A percentile compares a stretch with the other conserved stretches of the same genome.
Conservation (phyloP, 805 yeast genomes). For the Cyberlindnera saturnus region DNA sequence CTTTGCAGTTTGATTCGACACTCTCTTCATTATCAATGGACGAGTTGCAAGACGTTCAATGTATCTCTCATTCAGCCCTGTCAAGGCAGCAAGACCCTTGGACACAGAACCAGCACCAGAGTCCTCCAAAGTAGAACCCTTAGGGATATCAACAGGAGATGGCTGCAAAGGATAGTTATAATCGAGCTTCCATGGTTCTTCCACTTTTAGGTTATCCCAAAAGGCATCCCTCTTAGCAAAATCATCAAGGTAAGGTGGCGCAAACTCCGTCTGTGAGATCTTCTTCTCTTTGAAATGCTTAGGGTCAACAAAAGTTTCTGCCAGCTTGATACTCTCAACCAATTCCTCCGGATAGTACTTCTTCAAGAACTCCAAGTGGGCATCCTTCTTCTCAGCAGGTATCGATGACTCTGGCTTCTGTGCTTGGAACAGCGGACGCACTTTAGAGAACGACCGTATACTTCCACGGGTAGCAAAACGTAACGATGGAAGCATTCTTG, state of each 20-base stretch:
- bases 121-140: conserved; percentile 35
- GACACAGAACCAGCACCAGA: conserved; percentile 32
- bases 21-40: conserved; percentile 70
- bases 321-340: conserved; percentile 72
- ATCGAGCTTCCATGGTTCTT: conserved; percentile 43
- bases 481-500: neutral
- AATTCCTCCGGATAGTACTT: conserved; percentile 81
- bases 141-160: conserved; percentile 47
- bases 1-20: conserved; percentile 85
- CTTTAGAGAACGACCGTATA: conserved; percentile 6
- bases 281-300: conserved; percentile 44
- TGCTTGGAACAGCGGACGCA: conserved; percentile 1
- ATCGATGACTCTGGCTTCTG: conserved; percentile 1
- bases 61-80: conserved; percentile 61
- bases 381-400: conserved; percentile 9
- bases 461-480: neutral
- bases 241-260: conserved; percentile 70
- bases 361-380: conserved; percentile 36
- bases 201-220: conserved; percentile 59
- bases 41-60: conserved; percentile 56
- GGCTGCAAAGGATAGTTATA: conserved; percentile 50
- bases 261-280: conserved; percentile 41
- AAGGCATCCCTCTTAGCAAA: conserved; percentile 63
- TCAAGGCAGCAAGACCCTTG: conserved; percentile 49
- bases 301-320: conserved; percentile 73